These are phyloP conservation scores for Platanthera zijinensis DNA, from an alignment of 106 monocot species.

Conservation along the genomic window DNA sequence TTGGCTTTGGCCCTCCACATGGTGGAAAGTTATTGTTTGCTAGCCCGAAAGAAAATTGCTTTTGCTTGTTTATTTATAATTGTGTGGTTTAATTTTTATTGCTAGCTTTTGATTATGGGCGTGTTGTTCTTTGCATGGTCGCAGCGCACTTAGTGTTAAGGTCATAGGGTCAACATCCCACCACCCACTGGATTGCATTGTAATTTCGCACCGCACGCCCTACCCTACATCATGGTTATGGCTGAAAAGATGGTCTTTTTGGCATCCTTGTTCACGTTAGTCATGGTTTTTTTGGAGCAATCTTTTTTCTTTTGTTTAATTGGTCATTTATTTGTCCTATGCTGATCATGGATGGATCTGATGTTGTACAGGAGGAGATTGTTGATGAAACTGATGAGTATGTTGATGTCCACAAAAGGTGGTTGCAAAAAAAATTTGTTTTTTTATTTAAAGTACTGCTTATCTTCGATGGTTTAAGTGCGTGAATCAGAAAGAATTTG, in stretches of 20 bases:
- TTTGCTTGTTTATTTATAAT: no score
- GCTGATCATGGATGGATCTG: slow-evolving; percentile 2
- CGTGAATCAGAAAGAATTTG: slow-evolving; percentile 2
- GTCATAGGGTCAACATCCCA: no score
- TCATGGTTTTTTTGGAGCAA: background rate
- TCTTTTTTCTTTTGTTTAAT: background rate
- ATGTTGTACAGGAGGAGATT: slow-evolving; percentile 82
- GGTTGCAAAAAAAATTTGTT: background rate
- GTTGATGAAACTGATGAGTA: slow-evolving; percentile 99
- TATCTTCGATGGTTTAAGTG: background rate
- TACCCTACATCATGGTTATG: no score
- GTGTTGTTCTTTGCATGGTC: no score
- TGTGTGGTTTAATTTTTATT: no score
- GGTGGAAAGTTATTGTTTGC: no score
- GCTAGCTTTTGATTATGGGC: no score
- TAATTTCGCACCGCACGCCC: no score
- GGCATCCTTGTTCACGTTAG: background rate
- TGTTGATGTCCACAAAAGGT: slow-evolving; percentile 99
- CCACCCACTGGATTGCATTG: no score
- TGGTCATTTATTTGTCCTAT: background rate
- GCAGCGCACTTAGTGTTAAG: no score
- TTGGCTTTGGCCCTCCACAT: no score
- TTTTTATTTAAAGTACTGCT: background rate
- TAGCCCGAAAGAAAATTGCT: no score
- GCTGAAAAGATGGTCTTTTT: background rate